A percentile compares a stretch with the other conserved stretches of the same genome.
Conservation (phyloP, 176 grass and related monocot species). For the Microstegium vimineum region DNA sequence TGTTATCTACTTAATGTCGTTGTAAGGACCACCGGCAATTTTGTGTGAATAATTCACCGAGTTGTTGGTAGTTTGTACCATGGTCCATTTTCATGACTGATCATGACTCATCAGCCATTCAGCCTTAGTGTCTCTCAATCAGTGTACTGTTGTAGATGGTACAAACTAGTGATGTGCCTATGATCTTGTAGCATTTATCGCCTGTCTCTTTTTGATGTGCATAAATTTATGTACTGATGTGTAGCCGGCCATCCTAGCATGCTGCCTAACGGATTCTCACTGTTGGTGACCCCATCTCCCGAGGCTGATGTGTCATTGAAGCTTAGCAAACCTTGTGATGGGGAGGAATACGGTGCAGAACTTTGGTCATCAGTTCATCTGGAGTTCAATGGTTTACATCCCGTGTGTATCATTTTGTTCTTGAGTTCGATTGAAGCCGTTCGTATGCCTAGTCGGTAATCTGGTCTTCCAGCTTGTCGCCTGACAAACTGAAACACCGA, state of each 20-base stretch:
- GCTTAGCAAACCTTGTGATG: background rate
- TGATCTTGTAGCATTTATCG: background rate
- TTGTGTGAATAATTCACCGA: background rate
- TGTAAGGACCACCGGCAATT: background rate
- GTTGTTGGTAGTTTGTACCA: background rate
- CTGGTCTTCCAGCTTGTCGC: background rate
- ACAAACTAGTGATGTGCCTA: background rate
- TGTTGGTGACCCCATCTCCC: background rate
- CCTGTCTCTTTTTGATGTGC: background rate
- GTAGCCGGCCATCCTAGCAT: background rate
- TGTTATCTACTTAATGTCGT: background rate
- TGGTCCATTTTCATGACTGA: background rate
- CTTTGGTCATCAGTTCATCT: background rate
- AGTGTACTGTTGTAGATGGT: background rate
- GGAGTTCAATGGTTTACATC: background rate
- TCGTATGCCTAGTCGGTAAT: background rate
- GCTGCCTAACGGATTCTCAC: background rate
- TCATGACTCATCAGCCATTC: background rate
- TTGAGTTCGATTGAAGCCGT: too few relatives aligned
- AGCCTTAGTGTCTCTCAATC: background rate
- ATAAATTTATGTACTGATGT: background rate
- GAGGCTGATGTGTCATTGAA: background rate
- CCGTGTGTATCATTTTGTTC: too few relatives aligned
- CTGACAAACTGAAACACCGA: background rate
- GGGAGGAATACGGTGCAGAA: background rate